Percentiles rank a stretch among this genome's conserved stretches.
These are phyloP conservation scores for Backusella morwellensis DNA, from an alignment of 192 early-diverging fungal genomes.

Conservation along the genomic window DNA sequence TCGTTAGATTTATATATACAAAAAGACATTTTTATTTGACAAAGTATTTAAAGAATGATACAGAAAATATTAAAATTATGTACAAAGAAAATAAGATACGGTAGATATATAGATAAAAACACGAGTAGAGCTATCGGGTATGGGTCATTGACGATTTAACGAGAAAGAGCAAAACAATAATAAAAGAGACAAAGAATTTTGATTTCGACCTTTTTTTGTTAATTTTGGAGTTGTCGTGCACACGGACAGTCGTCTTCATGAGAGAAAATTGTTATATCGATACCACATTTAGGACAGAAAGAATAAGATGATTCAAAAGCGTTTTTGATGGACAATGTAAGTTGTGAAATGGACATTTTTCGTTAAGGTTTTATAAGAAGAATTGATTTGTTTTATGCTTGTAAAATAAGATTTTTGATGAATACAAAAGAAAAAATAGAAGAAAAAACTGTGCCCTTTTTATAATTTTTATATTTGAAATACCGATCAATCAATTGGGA, in stretches of 20 bases:
- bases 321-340: background rate
- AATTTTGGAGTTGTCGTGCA: background rate
- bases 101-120: too few relatives aligned
- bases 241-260: slow-evolving; percentile 17
- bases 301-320: background rate
- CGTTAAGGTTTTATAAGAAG: background rate
- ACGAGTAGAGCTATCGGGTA: too few relatives aligned
- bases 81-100: too few relatives aligned
- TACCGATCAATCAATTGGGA: background rate
- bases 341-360: background rate
- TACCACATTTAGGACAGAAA: slow-evolving; percentile 18
- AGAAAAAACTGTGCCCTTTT: background rate
- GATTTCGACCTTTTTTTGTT: background rate
- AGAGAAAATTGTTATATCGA: slow-evolving; percentile 12
- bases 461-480: background rate
- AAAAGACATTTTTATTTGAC: too few relatives aligned
- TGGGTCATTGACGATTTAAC: background rate
- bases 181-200: background rate
- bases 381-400: background rate
- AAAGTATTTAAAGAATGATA: too few relatives aligned
- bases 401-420: background rate
- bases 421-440: background rate
- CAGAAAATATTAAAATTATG: too few relatives aligned
- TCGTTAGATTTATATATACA: too few relatives aligned
- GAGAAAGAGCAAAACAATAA: background rate